These are phyloP conservation scores for Juncus effusus DNA, from an alignment of 176 grass and related monocot genomes.

Conservation along the genomic window DNA sequence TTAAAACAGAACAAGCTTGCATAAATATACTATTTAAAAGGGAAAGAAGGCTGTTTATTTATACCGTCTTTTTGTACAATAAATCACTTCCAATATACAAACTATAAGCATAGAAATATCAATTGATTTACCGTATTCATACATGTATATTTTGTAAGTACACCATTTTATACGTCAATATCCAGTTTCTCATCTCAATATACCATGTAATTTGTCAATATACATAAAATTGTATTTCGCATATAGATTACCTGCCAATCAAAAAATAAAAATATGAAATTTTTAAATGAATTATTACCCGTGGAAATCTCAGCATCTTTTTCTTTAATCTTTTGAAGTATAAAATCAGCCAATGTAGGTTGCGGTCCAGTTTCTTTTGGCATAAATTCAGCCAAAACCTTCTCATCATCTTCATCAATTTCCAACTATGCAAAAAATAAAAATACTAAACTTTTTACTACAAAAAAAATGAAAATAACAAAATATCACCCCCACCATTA, in stretches of 20 bases:
- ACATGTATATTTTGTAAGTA: too few species aligned
- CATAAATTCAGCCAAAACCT: slow-evolving; percentile 69
- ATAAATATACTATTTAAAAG: too few species aligned
- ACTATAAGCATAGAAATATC: background rate
- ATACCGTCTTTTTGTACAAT: too few species aligned
- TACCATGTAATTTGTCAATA: background rate
- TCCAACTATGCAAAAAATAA: slow-evolving; percentile 40
- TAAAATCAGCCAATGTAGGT: slow-evolving; percentile 65
- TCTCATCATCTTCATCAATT: slow-evolving; percentile 88
- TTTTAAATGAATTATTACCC: slow-evolving; percentile 20
- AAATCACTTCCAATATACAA: too few species aligned
- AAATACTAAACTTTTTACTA: background rate
- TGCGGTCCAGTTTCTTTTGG: slow-evolving; percentile 38
- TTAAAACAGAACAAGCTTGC: background rate
- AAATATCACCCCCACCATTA: too few species aligned
- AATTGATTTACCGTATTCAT: background rate
- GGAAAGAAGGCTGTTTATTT: too few species aligned
- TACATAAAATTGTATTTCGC: background rate
- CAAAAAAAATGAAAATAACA: background rate
- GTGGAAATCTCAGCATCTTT: slow-evolving; percentile 53
- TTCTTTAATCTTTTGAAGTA: slow-evolving; percentile 77
- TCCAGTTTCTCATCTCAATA: too few species aligned
- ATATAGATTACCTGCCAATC: background rate
- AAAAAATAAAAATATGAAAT: background rate
- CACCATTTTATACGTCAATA: too few species aligned